Base-by-base conservation (phyloP, 169 alveolate genomes). In the Cryptosporidium felis region DNA sequence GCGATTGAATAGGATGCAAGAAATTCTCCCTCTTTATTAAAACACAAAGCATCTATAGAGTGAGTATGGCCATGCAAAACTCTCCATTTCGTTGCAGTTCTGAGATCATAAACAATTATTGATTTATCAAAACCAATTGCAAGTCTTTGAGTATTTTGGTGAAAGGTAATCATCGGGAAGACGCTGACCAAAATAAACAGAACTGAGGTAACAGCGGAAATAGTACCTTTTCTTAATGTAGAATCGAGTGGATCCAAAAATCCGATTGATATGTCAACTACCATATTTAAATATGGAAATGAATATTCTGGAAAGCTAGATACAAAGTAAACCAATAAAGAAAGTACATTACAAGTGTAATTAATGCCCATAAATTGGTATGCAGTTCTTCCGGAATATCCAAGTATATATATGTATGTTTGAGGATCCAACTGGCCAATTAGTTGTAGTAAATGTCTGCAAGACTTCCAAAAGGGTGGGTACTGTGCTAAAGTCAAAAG, bases 61-160 rank as follows among this genome's bases (percentile, higher is more conserved):
- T 74, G 81, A 60, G 82, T 63, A 60, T 90, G 93, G 30, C 94
- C 93, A 16, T 80, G 88, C 14, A 91, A 49, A 62, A 88, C 82
- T 51, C 89, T 61, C 89, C 94, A 91, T 67, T 88, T 91, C 32
- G 94, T 91, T 38, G 94, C 94, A 5, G 93, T 90, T 32, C 94
- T 88, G 10, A 91, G 82, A 88, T 91, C 94, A 60, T 91, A 91
- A n/a, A 91, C 89, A 32, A 91, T 66, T 32, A 91, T 88, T 2
- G 94, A 89, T 5, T 58, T 30, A 28, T 62, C 82, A 38, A 51
- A 44, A 12, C 94, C 94, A 58, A 91, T 91, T 18, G 94, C 94
- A 47, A 91, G 88, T 41, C 94, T 63, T 82, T 91, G 94, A 14
- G 93, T 91, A 51, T 91, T 79, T 82, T 91, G 94, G 63, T 91